Evolutionary conservation across 805 yeast species (phyloP).

Genomic region (Candida pseudoglaebosa): DNA sequence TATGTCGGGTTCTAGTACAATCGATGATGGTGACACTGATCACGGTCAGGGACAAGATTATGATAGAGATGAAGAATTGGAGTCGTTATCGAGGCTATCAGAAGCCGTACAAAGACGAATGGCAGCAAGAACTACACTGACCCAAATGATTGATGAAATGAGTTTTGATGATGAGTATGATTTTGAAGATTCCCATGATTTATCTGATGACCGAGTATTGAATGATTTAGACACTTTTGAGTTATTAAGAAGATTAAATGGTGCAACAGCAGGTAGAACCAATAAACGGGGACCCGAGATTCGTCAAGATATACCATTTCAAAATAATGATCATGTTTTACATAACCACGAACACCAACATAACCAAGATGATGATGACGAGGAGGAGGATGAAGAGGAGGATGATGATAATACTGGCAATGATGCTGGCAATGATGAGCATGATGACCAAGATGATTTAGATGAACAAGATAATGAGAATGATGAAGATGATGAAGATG

Average conservation of each 20-base stretch:
- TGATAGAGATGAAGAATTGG: constrained; percentile 17
- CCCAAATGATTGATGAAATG: constrained; percentile 4
- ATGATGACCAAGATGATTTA: constrained; percentile 17
- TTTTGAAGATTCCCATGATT: neutral
- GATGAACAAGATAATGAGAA: constrained; percentile 18
- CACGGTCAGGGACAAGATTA: neutral
- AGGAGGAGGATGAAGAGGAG: too few species aligned
- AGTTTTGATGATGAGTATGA: neutral
- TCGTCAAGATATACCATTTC: too few species aligned
- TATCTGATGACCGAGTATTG: neutral
- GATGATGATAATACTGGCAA: constrained; percentile 18
- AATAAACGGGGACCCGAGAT: too few species aligned
- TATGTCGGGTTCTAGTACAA: constrained; percentile 2
- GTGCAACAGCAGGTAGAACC: constrained; percentile 11
- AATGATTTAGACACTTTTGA: neutral
- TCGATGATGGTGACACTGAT: neutral
- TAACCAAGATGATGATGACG: constrained; percentile 15
- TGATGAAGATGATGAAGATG: constrained; percentile 11
- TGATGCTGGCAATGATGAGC: constrained; percentile 10
- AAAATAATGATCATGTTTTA: too few species aligned
- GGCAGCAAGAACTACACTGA: constrained; percentile 4
- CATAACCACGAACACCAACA: constrained; percentile 19
- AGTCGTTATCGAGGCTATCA: constrained; percentile 35
- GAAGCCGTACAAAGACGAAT: constrained; percentile 26
- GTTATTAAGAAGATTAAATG: constrained; percentile 1